Percentiles rank a stretch among this genome's conserved stretches.
Conservation (phyloP, 1,139 yeast species). For the Candida sanyaensis region DNA sequence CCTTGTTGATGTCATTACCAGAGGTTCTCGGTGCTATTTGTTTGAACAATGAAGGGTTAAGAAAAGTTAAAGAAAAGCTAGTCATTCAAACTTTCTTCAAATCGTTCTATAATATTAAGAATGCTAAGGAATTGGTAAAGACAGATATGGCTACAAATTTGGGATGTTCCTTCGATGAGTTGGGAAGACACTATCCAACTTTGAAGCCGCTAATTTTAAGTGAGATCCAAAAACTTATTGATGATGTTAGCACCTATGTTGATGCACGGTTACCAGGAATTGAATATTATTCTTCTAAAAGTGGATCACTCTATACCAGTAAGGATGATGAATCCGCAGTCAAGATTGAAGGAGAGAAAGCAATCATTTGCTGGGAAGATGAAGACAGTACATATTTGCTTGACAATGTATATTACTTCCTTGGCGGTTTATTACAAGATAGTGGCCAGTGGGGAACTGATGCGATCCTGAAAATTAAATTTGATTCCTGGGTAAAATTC, state of each 20-base stretch:
- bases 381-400: constrained; percentile 42
- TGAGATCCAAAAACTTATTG: constrained; percentile 50
- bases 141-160: constrained; percentile 53
- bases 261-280: constrained; percentile 37
- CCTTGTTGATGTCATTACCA: constrained; percentile 63
- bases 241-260: constrained; percentile 44
- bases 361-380: constrained; percentile 57
- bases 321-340: constrained; percentile 39
- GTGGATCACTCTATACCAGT: constrained; percentile 44
- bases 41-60: constrained; percentile 72
- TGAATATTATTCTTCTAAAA: constrained; percentile 43
- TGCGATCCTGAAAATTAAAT: constrained; percentile 40
- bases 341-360: constrained; percentile 36
- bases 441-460: constrained; percentile 51
- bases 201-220: constrained; percentile 61
- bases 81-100: constrained; percentile 53
- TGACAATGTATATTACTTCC: constrained; percentile 49
- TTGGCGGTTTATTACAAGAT: constrained; percentile 49
- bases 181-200: constrained; percentile 80
- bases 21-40: constrained; percentile 85
- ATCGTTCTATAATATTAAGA: constrained; percentile 47
- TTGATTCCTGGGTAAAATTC: constrained; percentile 46
- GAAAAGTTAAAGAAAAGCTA: constrained; percentile 49
- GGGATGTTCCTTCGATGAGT: constrained; percentile 77
- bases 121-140: constrained; percentile 46